Percentiles rank a stretch among this genome's conserved stretches.
These are phyloP conservation scores for Nicotiana paniculata DNA, from an alignment of 257 asterid genomes.

Conservation along the genomic window DNA sequence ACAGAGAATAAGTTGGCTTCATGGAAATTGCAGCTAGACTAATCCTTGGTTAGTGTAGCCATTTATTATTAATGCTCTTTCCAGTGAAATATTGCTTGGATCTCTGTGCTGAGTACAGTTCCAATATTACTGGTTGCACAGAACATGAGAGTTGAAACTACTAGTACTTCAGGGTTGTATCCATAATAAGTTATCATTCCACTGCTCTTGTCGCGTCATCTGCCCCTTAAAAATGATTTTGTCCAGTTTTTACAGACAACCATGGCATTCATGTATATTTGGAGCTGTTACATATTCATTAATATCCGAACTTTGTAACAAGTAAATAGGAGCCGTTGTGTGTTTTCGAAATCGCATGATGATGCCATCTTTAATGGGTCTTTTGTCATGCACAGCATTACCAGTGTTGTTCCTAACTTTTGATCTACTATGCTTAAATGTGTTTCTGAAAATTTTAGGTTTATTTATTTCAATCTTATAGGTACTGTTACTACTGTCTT, in stretches of 20 bases:
- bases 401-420: not conserved
- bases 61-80: not conserved
- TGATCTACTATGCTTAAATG: not conserved
- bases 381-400: not conserved
- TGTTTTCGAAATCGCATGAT: not conserved
- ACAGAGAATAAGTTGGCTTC: not conserved
- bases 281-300: not conserved
- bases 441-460: not conserved
- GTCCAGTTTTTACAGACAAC: not conserved
- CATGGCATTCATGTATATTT: not conserved
- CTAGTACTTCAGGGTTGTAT: not conserved
- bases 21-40: slow-evolving; percentile 1
- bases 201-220: not conserved
- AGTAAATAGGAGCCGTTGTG: not conserved
- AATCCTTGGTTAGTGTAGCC: not conserved
- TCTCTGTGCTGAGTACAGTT: not conserved
- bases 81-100: not conserved
- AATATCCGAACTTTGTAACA: not conserved
- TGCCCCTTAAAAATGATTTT: not conserved
- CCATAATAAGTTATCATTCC: not conserved
- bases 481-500: slow-evolving; percentile 90
- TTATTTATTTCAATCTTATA: slow-evolving; percentile 21
- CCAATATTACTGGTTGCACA: not conserved
- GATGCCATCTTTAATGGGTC: not conserved
- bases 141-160: not conserved